Evolutionary conservation across 2,329 filamentous ascomycete genomes (phyloP), one percentile per base, ranked within the genome.

Genomic region (Cladosporium sp.): DNA sequence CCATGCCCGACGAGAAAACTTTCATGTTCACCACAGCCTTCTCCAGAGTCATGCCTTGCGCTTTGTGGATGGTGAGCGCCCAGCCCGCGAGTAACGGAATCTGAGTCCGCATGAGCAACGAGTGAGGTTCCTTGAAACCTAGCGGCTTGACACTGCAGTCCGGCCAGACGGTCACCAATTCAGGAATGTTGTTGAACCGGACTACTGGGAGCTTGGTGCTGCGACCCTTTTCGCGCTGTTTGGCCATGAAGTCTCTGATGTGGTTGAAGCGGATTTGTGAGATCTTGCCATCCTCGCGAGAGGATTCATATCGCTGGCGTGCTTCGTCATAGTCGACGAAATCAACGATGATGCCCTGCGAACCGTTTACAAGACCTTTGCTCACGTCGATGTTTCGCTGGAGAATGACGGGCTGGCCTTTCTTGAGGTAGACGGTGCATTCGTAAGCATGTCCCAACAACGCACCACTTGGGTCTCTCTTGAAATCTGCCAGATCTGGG

Each of bases 31-130:
- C 82, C 1, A 80, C 75, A 1, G 84, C 83, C 3, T 77, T 76
- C 19, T 86, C 80, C 3, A 88, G 72, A 1, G 84, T 86, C 76
- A 87, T 82, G 3, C 84, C 83, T 71, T 88, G 83, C 3, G 78
- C 78, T 67, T 85, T 87, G 67, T 88, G 85, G 2, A 86, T 80
- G 0, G 80, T 87, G 65, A 87, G 79, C 0, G 85, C 85, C 82
- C 84, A 88, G 0, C 80, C 85, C 0, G 84, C 75, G 1, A 78
- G 71, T 0, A 88, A 74, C 0, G 85, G 86, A 5, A 88, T 77
- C 65, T 88, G 85, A 0, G 84, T 84, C n/a, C 85, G 75, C 1
- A 75, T 74, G 0, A 86, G 66, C 1, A 80, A 64, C 37, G 75
- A 79, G 61, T 79, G 80, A 0, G 81, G 80, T 51, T 67, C 19